Conservation (phyloP, 73 alveolate genomes). For the Tetrahymena thermophila region DNA sequence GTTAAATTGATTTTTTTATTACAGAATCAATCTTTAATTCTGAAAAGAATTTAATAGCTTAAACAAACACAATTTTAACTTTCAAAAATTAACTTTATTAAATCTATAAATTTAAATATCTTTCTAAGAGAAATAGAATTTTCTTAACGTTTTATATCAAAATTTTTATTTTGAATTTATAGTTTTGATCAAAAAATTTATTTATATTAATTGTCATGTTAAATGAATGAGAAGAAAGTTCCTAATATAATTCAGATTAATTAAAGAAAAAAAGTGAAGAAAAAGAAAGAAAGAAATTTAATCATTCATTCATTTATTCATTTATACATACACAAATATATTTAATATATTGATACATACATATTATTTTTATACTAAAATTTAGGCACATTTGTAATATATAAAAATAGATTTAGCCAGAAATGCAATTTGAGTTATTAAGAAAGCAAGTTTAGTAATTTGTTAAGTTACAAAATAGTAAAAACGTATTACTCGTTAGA, state of each 20-base stretch:
- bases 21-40: too few species aligned
- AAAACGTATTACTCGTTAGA: slow-evolving; percentile 17
- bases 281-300: background rate
- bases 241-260: background rate
- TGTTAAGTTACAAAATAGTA: background rate
- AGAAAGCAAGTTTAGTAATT: background rate
- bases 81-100: too few species aligned
- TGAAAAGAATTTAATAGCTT: too few species aligned
- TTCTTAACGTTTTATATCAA: background rate
- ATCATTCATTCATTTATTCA: background rate
- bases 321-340: background rate
- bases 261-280: background rate
- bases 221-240: background rate
- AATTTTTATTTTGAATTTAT: background rate
- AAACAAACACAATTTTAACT: too few species aligned
- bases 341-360: background rate
- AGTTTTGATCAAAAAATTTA: background rate
- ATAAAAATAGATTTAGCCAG: background rate
- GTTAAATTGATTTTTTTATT: too few species aligned
- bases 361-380: too few species aligned
- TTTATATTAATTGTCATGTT: too few species aligned
- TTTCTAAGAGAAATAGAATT: background rate
- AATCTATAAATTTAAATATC: background rate
- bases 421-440: background rate
- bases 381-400: background rate